phyloP scores from a whole-genome alignment of 805 yeast genomes.

The Schizosaccharomyces octosporus region DNA sequence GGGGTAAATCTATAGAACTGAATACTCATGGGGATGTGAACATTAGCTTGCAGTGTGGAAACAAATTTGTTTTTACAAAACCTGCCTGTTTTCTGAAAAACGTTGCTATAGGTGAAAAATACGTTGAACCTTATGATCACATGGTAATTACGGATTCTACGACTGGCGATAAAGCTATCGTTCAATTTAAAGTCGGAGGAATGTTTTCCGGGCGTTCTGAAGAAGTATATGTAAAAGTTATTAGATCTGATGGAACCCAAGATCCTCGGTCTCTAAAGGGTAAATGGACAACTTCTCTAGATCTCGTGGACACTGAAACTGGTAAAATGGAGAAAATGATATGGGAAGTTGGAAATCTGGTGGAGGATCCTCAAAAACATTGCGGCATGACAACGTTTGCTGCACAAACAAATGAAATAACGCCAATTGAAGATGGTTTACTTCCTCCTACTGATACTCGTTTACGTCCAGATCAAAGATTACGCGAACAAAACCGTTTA shows the following conservation, averaged over 20 bases:
- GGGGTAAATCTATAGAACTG: constrained; percentile 84
- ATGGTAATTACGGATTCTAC: constrained; percentile 38
- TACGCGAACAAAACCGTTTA: constrained; percentile 43
- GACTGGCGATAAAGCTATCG: constrained; percentile 40
- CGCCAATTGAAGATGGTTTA: constrained; percentile 35
- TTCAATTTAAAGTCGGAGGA: constrained; percentile 57
- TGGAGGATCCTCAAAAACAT: constrained; percentile 32
- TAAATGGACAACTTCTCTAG: constrained; percentile 58
- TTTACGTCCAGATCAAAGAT: constrained; percentile 59
- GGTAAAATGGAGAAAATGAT: constrained; percentile 12
- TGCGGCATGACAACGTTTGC: constrained; percentile 75
- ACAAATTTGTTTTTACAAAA: constrained; percentile 41
- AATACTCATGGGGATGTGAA: constrained; percentile 46
- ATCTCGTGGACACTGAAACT: constrained; percentile 17
- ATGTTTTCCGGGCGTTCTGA: constrained; percentile 76
- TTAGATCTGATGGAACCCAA: constrained; percentile 11
- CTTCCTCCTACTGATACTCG: constrained; percentile 79
- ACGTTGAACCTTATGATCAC: constrained; percentile 59
- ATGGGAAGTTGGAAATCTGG: constrained; percentile 51
- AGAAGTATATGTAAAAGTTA: constrained; percentile 22
- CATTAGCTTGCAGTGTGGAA: constrained; percentile 20
- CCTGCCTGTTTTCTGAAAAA: constrained; percentile 69
- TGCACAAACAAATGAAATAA: constrained; percentile 57
- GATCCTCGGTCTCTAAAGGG: constrained; percentile 25
- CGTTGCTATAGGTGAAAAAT: constrained; percentile 83